These are phyloP conservation scores for Pichia ethanolica DNA, from an alignment of 805 yeast species.

Conservation along the genomic window DNA sequence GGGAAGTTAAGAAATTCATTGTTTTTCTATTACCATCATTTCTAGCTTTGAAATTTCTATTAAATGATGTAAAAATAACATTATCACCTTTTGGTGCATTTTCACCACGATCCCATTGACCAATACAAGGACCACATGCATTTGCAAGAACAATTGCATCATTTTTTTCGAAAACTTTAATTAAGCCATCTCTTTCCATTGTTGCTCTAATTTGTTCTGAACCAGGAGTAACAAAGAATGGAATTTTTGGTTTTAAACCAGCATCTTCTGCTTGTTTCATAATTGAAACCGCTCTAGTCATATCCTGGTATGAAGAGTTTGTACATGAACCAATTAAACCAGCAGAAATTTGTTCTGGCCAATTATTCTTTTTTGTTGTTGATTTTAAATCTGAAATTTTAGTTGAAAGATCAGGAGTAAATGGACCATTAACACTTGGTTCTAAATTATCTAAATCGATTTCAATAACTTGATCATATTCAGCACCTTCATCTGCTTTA, in stretches of 20 bases:
- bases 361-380: conserved; percentile 73
- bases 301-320: conserved; percentile 96
- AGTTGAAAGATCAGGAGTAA: conserved; percentile 96
- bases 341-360: conserved; percentile 91
- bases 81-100: conserved; percentile 90
- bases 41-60: conserved; percentile 97
- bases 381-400: conserved; percentile 84
- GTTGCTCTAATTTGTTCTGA: conserved; percentile 98
- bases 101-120: conserved; percentile 93
- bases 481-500: conserved; percentile 86
- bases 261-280: conserved; percentile 84
- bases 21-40: conserved; percentile 97
- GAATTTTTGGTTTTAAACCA: conserved; percentile 87
- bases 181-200: conserved; percentile 91
- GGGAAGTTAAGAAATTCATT: conserved; percentile 94
- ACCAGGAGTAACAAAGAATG: conserved; percentile 95
- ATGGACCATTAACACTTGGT: conserved; percentile 96
- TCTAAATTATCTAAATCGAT: conserved; percentile 83
- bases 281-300: conserved; percentile 93
- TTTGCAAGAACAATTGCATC: conserved; percentile 95
- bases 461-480: conserved; percentile 90
- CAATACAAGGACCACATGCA: conserved; percentile 99
- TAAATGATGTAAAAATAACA: conserved; percentile 94
- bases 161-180: conserved; percentile 78
- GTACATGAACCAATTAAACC: conserved; percentile 98